A percentile compares a stretch with the other conserved stretches of the same genome.
Conservation (phyloP, 139 green algal species). For the Marvania coccoides region DNA sequence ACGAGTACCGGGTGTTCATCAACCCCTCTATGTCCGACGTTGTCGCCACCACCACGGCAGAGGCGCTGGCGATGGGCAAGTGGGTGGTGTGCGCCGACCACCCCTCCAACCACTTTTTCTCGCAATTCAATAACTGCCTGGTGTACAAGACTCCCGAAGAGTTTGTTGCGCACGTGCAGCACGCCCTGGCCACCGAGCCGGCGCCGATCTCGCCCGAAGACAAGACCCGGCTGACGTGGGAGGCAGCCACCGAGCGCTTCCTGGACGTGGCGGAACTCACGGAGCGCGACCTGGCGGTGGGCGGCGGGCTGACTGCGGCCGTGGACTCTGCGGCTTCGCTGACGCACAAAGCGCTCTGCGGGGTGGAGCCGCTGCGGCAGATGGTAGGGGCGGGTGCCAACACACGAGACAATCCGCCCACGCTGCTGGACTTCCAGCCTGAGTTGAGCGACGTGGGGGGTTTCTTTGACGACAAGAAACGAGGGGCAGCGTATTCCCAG, state of each 20-base stretch:
- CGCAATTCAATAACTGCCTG: conserved; percentile 77
- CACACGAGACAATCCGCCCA: conserved; percentile 62
- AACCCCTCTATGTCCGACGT: conserved; percentile 92
- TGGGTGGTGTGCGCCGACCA: conserved; percentile 92
- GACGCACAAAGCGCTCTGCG: conserved; percentile 53
- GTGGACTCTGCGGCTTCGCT: conserved; percentile 54
- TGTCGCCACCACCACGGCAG: conserved; percentile 95
- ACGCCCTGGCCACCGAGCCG: conserved; percentile 61
- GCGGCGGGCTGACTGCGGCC: conserved; percentile 2
- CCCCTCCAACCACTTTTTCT: conserved; percentile 93
- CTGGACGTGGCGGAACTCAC: conserved; percentile 71
- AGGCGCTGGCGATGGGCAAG: conserved; percentile 98
- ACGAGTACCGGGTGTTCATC: conserved; percentile 95
- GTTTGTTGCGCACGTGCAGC: conserved; percentile 71
- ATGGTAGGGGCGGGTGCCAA: conserved; percentile 53
- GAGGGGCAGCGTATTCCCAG: no score
- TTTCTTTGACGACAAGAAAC: conserved; percentile 44
- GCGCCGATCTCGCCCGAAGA: conserved; percentile 68
- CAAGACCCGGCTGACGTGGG: conserved; percentile 81
- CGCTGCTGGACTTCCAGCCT: conserved; percentile 51
- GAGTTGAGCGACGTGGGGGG: conserved; percentile 38
- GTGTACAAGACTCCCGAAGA: conserved; percentile 67
- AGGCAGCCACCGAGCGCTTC: conserved; percentile 93
- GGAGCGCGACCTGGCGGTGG: conserved; percentile 33
- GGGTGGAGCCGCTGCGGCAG: conserved; percentile 49